Conservation (phyloP, 345 rosid genomes). For the Laguncularia racemosa region DNA sequence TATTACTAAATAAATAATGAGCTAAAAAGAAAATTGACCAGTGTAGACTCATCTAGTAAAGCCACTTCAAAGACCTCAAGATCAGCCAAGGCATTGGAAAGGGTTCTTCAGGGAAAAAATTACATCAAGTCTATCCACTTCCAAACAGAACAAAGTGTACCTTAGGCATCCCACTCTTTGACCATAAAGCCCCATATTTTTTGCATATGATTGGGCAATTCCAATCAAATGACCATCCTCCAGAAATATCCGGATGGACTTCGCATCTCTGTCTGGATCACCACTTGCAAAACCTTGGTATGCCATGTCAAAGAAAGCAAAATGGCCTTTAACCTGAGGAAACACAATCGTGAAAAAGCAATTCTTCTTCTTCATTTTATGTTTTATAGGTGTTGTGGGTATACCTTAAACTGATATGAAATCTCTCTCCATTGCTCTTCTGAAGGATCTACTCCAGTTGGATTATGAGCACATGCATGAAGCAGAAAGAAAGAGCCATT, state of each 20-base stretch:
- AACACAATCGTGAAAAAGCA: too few relatives aligned
- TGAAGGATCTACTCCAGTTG: constrained; percentile 94
- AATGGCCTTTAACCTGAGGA: constrained; percentile 66
- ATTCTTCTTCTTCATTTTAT: too few relatives aligned
- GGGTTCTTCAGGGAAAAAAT: neutral
- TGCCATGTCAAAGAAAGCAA: constrained; percentile 96
- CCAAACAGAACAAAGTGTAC: constrained; percentile 23
- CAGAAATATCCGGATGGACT: constrained; percentile 87
- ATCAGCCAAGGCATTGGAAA: neutral
- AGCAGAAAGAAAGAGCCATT: constrained; percentile 88
- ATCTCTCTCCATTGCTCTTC: constrained; percentile 96
- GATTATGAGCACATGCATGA: constrained; percentile 92
- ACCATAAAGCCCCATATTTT: constrained; percentile 99
- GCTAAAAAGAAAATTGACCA: too few relatives aligned
- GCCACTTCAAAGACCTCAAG: too few relatives aligned
- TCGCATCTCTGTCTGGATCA: constrained; percentile 92
- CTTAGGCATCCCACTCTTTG: constrained; percentile 98
- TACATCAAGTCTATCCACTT: neutral
- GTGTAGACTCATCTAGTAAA: too few relatives aligned
- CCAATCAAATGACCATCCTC: constrained; percentile 89
- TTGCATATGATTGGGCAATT: constrained; percentile 91
- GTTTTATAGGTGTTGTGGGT: neutral
- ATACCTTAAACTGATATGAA: constrained; percentile 76
- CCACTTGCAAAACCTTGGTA: constrained; percentile 99
- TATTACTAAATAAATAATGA: too few relatives aligned